Conservation (phyloP, 306 rosid genomes). For the Quercus rubra region DNA sequence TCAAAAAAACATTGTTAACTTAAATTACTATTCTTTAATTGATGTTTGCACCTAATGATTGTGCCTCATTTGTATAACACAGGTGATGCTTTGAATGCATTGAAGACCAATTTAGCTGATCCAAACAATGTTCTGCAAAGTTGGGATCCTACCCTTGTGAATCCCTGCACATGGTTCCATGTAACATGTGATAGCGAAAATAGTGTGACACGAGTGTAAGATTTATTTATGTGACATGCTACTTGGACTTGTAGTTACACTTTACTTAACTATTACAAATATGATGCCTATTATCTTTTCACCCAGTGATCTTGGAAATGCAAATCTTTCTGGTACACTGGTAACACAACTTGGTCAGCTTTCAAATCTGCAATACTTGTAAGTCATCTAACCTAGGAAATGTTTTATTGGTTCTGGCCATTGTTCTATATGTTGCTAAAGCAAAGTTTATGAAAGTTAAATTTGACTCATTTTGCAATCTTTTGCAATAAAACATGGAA, state of each 20-base stretch:
- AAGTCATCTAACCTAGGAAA: slow-evolving; percentile 29
- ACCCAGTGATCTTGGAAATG: slow-evolving; percentile 92
- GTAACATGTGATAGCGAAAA: slow-evolving; percentile 79
- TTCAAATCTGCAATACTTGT: slow-evolving; percentile 81
- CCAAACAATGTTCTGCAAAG: slow-evolving; percentile 87
- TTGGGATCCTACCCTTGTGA: slow-evolving; percentile 91
- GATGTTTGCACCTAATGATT: slow-evolving; percentile 22
- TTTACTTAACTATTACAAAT: background rate
- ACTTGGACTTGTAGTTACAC: background rate
- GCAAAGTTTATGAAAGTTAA: background rate
- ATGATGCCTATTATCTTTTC: slow-evolving; percentile 23
- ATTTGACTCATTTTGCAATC: background rate
- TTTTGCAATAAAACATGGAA: background rate
- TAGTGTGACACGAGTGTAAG: slow-evolving; percentile 97
- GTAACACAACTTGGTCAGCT: slow-evolving; percentile 80
- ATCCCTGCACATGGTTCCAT: slow-evolving; percentile 98
- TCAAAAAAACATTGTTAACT: background rate
- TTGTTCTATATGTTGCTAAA: background rate
- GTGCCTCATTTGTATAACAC: slow-evolving; percentile 23
- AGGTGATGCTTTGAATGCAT: slow-evolving; percentile 91
- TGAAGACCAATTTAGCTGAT: slow-evolving; percentile 70
- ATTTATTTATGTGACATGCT: slow-evolving; percentile 15
- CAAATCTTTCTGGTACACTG: slow-evolving; percentile 75
- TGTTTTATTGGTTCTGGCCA: background rate
- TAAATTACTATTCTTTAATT: background rate